These are phyloP conservation scores for Cylindrotheca fusiformis DNA, from an alignment of 108 stramenopile genomes.

Conservation along the genomic window DNA sequence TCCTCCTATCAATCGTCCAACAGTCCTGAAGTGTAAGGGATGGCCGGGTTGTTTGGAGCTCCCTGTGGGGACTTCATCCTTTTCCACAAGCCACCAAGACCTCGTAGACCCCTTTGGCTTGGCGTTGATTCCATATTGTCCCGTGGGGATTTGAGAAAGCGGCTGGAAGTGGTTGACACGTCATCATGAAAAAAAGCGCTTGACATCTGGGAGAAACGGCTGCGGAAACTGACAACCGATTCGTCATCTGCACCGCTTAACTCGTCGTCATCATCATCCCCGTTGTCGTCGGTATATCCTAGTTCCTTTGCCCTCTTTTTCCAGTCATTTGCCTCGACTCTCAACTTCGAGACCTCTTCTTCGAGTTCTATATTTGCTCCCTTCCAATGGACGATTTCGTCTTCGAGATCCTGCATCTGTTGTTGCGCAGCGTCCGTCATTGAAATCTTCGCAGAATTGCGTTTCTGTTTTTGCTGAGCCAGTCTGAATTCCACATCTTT, in stretches of 20 bases:
- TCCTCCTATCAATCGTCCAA: not conserved
- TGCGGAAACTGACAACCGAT: constrained; percentile 14
- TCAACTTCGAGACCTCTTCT: constrained; percentile 16
- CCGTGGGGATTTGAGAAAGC: too few species aligned
- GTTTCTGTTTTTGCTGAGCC: constrained; percentile 3
- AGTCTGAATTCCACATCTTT: constrained; percentile 15
- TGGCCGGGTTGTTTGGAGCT: not conserved
- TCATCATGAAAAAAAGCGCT: too few species aligned
- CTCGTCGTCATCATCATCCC: constrained; percentile 6
- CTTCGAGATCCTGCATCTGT: constrained; percentile 27
- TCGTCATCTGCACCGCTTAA: too few species aligned
- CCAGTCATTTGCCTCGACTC: not conserved
- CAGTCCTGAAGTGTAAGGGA: not conserved
- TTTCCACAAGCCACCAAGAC: not conserved
- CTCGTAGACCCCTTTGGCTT: too few species aligned
- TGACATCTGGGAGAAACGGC: constrained; percentile 4
- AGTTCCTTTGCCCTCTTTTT: not conserved
- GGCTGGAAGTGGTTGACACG: constrained; percentile 1
- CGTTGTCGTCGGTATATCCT: constrained; percentile 1
- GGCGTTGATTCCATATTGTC: too few species aligned
- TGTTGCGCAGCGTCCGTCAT: constrained; percentile 5
- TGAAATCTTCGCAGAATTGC: not conserved
- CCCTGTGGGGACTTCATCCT: not conserved
- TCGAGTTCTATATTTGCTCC: constrained; percentile 18
- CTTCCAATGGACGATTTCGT: constrained; percentile 35